A percentile compares a stretch with the other conserved stretches of the same genome.
These are phyloP conservation scores for Beauveria sp. DNA, from an alignment of 2,329 filamentous ascomycete genomes.

Conservation along the genomic window DNA sequence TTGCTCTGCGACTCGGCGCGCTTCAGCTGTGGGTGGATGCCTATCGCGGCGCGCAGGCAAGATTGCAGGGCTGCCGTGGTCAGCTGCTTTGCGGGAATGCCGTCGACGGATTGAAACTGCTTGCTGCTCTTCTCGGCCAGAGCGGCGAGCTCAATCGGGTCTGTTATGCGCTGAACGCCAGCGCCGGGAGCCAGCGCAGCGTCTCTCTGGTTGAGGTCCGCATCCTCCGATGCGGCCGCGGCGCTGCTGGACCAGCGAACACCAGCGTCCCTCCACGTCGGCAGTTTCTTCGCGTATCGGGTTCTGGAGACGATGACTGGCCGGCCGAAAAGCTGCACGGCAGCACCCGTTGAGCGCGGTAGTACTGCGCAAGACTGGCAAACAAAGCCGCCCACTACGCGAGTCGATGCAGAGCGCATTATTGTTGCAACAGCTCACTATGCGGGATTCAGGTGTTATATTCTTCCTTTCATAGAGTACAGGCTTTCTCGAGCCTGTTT, in stretches of 20 bases:
- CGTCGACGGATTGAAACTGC: conserved; percentile 35
- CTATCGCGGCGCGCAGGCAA: conserved; percentile 37
- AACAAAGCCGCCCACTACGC: conserved; percentile 28
- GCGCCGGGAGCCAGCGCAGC: neutral
- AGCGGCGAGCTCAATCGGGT: conserved; percentile 32
- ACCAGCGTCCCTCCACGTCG: conserved; percentile 11
- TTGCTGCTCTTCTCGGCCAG: conserved; percentile 35
- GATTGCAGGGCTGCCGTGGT: conserved; percentile 36
- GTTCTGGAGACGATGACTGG: conserved; percentile 14
- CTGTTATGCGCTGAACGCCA: conserved; percentile 21
- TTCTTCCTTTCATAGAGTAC: neutral
- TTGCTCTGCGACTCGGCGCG: conserved; percentile 30
- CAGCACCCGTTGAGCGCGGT: conserved; percentile 12
- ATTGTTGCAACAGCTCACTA: neutral
- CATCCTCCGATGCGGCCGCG: conserved; percentile 4
- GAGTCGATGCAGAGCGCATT: conserved; percentile 32
- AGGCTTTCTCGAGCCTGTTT: neutral
- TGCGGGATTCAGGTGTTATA: neutral
- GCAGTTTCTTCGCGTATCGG: neutral
- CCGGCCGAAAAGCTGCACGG: conserved; percentile 18
- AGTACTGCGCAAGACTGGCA: conserved; percentile 38
- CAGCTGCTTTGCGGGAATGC: conserved; percentile 36
- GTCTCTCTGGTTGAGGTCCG: neutral
- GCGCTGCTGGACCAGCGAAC: conserved; percentile 22
- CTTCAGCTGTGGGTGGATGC: conserved; percentile 33